Evolutionary conservation across 768 basidiomycete species (phyloP).

Genomic region (Termitomyces sp.): DNA sequence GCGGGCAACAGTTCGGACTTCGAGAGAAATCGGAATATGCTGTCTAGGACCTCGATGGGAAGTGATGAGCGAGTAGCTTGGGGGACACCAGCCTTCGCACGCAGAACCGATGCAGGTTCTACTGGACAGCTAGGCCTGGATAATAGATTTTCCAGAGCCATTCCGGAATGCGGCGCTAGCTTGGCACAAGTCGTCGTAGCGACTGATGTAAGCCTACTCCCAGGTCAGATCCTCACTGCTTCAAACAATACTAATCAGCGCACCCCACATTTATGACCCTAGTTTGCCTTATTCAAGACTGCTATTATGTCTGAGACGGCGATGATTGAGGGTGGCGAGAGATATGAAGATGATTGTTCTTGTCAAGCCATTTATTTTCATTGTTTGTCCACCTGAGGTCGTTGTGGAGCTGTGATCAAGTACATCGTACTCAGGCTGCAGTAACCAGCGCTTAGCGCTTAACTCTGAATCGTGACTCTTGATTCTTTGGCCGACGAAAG

Average conservation of each 20-base stretch:
- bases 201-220: conserved; percentile 1
- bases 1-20: conserved; percentile 17
- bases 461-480: neutral
- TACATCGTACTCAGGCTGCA: neutral
- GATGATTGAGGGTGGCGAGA: neutral
- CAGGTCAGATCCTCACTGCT: conserved; percentile 1
- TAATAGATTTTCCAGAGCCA: neutral
- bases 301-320: neutral
- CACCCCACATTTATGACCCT: conserved; percentile 5
- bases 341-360: neutral
- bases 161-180: neutral
- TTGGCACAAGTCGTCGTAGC: neutral
- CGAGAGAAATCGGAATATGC: conserved; percentile 18
- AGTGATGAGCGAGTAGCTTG: conserved; percentile 12
- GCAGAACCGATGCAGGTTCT: neutral
- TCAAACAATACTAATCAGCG: neutral
- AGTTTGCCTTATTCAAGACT: neutral
- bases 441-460: neutral
- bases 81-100: neutral
- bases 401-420: neutral
- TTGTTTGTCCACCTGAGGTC: neutral
- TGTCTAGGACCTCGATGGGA: conserved; percentile 30
- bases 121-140: neutral
- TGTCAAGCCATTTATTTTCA: neutral
- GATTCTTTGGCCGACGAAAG: neutral